Base-by-base conservation (phyloP, 768 basidiomycete species). In the Naganishia kalamii region DNA sequence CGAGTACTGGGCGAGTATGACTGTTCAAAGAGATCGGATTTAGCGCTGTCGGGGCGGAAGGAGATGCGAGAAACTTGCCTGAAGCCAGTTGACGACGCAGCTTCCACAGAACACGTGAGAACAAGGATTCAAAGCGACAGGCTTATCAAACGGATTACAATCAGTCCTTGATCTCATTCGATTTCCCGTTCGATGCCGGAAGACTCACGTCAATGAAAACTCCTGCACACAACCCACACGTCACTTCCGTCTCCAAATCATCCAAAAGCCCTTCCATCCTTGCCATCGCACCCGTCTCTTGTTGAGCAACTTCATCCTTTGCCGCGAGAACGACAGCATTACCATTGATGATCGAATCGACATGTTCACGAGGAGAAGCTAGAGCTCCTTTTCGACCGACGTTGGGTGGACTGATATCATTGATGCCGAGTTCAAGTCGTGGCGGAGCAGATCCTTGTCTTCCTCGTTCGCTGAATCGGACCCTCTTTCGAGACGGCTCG, bases 21-120 rank as follows among this genome's bases (percentile, higher is more conserved):
- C 64, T 65, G 54, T 13, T 19, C 5, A 30, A 17, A 37, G 47
- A 27, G 46, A n/a, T 12, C 19, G 4, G 2, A 0, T n/a, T 40
- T 11, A n/a, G 23, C 44, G 29, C 23, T 6, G n/a, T 1, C 4
- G 12, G 25, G 29, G 10, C 4, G 4, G 6, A 27, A 49, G 12
- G n/a, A 47, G 10, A 13, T 10, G 25, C 8, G 41, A 47, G 23
- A 21, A 8, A 11, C 54, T n/a, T 30, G 48, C 64, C 25, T 65
- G 37, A 0, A 65, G 21, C 64, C 64, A 65, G 27, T 27, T 37
- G 30, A 29, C 54, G 17, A 65, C 41, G 40, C 64, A 65, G 35
- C 64, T 65, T 47, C 64, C 64, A 25, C 64, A 65, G 30, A 65
- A 65, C 27, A 54, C 64, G 29, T 65, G 64, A 32, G 52, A 54